Conservation (phyloP, 2,329 filamentous ascomycete genomes). For the Magnaporthiopsis poae region DNA sequence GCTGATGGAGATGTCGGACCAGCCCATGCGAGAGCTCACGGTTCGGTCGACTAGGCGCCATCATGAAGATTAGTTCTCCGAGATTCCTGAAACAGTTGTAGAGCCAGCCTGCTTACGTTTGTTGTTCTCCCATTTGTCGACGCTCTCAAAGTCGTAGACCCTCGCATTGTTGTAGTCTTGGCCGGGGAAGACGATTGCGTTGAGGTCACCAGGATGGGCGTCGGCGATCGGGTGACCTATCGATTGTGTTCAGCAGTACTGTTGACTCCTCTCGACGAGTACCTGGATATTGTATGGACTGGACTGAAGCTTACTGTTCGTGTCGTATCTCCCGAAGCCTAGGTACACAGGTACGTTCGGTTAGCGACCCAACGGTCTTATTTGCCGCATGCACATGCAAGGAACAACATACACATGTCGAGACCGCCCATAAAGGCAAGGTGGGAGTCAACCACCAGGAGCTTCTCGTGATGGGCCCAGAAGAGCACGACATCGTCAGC, state of each 20-base stretch:
- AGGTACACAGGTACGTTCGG: constrained; percentile 8
- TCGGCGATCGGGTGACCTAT: constrained; percentile 68
- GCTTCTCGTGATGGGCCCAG: constrained; percentile 91
- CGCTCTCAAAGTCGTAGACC: constrained; percentile 56
- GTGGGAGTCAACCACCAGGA: constrained; percentile 69
- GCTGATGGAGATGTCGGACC: constrained; percentile 77
- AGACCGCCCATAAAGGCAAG: constrained; percentile 85
- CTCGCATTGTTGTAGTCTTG: constrained; percentile 85
- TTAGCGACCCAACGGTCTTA: background rate
- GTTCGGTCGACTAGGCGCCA: constrained; percentile 55
- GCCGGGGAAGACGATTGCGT: constrained; percentile 70
- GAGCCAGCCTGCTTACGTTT: constrained; percentile 40
- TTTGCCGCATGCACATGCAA: background rate
- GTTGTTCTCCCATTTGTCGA: constrained; percentile 72
- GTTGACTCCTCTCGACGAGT: background rate
- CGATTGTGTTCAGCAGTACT: constrained; percentile 1
- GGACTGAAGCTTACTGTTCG: constrained; percentile 45
- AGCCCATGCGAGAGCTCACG: constrained; percentile 77
- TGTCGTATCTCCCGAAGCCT: constrained; percentile 80
- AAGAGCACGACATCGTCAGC: constrained; percentile 73
- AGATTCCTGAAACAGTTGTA: background rate
- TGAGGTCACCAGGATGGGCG: constrained; percentile 67
- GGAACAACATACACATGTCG: constrained; percentile 55
- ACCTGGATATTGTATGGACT: background rate
- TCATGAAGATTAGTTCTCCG: background rate